A percentile compares a stretch with the other conserved stretches of the same genome.
Conservation (phyloP, 306 rosid species). For the Amphicarpaea edgeworthii region DNA sequence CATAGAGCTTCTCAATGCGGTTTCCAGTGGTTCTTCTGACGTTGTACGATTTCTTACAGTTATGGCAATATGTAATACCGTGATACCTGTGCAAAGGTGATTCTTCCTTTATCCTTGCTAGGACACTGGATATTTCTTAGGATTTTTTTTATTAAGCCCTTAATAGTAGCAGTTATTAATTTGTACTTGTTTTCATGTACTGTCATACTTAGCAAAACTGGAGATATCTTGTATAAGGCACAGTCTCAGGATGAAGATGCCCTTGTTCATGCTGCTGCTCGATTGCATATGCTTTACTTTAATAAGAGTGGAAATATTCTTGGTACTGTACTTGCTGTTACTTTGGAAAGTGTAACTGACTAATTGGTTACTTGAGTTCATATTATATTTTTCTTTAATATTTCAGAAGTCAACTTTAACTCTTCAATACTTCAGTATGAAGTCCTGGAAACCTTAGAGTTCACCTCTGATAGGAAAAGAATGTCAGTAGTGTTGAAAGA, state of each 20-base stretch:
- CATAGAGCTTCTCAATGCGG: slow-evolving; percentile 74
- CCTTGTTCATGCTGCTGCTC: slow-evolving; percentile 92
- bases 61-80: slow-evolving; percentile 98
- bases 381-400: slow-evolving; percentile 40
- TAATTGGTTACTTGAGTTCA: slow-evolving; percentile 43
- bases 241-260: slow-evolving; percentile 99
- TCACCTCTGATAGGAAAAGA: slow-evolving; percentile 97
- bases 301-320: slow-evolving; percentile 73
- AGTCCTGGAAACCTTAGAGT: slow-evolving; percentile 90
- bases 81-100: slow-evolving; percentile 83
- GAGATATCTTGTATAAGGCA: slow-evolving; percentile 89
- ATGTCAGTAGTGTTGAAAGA: slow-evolving; percentile 92
- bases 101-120: slow-evolving; percentile 45
- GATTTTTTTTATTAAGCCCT: slow-evolving; percentile 15
- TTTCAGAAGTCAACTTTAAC: slow-evolving; percentile 91
- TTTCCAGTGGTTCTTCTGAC: slow-evolving; percentile 78
- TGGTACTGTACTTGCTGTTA: slow-evolving; percentile 60
- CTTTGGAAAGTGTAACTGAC: slow-evolving; percentile 31
- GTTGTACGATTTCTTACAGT: slow-evolving; percentile 77
- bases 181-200: slow-evolving; percentile 41
- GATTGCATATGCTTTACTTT: slow-evolving; percentile 84
- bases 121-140: slow-evolving; percentile 33
- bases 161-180: slow-evolving; percentile 13
- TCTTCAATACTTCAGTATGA: slow-evolving; percentile 73
- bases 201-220: slow-evolving; percentile 73